Evolutionary conservation across 352 stramenopile genomes (phyloP).

Genomic region (Phytophthora meadii): DNA sequence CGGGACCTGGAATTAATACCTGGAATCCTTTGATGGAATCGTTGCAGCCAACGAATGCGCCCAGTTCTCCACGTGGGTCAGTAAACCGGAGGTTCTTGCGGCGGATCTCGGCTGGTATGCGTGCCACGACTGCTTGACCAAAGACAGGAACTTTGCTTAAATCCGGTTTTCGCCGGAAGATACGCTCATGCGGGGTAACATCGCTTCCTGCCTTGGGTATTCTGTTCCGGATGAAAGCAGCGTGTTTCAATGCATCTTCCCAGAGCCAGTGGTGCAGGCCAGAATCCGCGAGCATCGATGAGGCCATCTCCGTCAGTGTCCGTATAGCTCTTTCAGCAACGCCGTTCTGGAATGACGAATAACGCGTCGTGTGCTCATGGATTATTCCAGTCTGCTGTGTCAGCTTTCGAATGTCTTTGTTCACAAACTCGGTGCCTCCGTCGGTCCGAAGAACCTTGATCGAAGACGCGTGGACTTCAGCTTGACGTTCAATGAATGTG

Average conservation of each 20-base stretch:
- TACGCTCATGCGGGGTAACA: not conserved
- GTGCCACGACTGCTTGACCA: not conserved
- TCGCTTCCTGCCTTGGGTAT: not conserved
- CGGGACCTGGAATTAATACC: constrained; percentile 9
- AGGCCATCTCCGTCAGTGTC: constrained; percentile 4
- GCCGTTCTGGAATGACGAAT: constrained; percentile 8
- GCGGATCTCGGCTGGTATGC: not conserved
- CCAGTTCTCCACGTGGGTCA: constrained; percentile 2
- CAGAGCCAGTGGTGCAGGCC: constrained; percentile 2
- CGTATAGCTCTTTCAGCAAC: constrained; percentile 6
- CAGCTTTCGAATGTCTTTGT: too few relatives aligned
- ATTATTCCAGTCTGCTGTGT: too few relatives aligned
- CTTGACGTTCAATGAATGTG: too few relatives aligned
- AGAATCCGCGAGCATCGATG: not conserved
- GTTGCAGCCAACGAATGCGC: constrained; percentile 4
- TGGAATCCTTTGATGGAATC: constrained; percentile 6
- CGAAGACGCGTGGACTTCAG: too few relatives aligned
- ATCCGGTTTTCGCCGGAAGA: constrained; percentile 2
- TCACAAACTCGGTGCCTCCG: too few relatives aligned
- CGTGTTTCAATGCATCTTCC: constrained; percentile 6
- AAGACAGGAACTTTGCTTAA: constrained; percentile 3
- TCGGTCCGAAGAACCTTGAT: too few relatives aligned
- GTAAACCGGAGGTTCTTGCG: not conserved
- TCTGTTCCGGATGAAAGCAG: constrained; percentile 1
- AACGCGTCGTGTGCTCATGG: constrained; percentile 6